Conservation (phyloP, 352 stramenopile species). For the Phytophthora europaea region DNA sequence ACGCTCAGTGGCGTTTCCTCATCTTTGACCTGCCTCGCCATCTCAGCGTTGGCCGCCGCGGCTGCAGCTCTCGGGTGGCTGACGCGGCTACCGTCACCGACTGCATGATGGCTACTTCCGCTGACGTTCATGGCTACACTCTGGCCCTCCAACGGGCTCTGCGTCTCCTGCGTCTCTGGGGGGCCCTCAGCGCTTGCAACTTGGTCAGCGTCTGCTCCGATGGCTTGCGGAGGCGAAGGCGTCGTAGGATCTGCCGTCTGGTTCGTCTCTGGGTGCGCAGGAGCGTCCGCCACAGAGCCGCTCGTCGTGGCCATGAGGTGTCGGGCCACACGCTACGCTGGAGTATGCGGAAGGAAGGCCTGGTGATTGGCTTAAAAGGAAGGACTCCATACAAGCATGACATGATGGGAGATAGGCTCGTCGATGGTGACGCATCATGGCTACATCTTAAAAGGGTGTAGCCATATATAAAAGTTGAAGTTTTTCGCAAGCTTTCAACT, state of each 20-base stretch:
- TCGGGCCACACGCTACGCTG: not conserved
- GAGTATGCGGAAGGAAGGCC: not conserved
- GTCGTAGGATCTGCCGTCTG: not conserved
- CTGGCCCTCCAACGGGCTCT: not conserved
- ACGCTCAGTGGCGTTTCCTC: constrained; percentile 6
- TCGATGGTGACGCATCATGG: not conserved
- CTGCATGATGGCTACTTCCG: constrained; percentile 5
- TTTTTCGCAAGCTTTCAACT: not conserved
- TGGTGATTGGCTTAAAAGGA: constrained; percentile 1
- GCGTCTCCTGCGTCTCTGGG: constrained; percentile 7
- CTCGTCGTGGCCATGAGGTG: constrained; percentile 2
- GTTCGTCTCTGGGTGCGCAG: not conserved
- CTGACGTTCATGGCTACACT: constrained; percentile 3
- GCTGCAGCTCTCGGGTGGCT: constrained; percentile 18
- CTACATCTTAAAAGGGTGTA: constrained; percentile 4
- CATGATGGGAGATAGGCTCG: not conserved
- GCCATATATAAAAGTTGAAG: constrained; percentile 26
- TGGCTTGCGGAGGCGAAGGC: not conserved
- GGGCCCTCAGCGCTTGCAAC: not conserved
- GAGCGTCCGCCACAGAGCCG: constrained; percentile 1
- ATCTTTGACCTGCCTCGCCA: constrained; percentile 16
- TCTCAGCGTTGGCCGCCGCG: constrained; percentile 13
- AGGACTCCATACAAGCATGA: not conserved
- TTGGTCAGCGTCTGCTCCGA: not conserved
- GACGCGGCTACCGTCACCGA: not conserved